phyloP scores from a whole-genome alignment of 2,329 filamentous ascomycete species.

The Microsporum canis region DNA sequence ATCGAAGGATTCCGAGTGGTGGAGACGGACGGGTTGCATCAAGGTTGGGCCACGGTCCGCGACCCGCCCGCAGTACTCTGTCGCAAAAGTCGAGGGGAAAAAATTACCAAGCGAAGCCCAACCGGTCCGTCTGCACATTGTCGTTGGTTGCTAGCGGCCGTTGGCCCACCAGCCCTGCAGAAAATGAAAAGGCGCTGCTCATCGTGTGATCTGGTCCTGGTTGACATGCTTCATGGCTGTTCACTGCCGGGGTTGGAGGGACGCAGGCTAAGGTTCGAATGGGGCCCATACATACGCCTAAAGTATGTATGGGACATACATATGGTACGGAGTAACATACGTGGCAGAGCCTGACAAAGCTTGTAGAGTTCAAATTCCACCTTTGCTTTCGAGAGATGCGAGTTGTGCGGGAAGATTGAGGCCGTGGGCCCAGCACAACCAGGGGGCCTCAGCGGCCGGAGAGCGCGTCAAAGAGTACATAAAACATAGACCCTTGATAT shows the following conservation, averaged over 20 bases:
- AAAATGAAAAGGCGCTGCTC: neutral
- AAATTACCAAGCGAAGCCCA: neutral
- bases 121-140: neutral
- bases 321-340: neutral
- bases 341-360: neutral
- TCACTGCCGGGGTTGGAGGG: neutral
- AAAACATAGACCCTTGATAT: too few relatives aligned
- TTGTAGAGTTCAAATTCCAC: neutral
- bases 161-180: neutral
- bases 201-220: neutral
- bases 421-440: neutral
- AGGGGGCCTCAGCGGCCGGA: too few relatives aligned
- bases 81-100: neutral
- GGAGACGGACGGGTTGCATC: neutral
- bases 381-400: neutral
- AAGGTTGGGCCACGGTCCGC: neutral
- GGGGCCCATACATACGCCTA: neutral
- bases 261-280: too few relatives aligned
- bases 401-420: neutral
- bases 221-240: neutral
- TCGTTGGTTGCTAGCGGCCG: neutral
- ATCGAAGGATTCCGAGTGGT: neutral
- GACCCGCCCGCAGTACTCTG: neutral
- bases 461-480: too few relatives aligned
- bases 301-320: too few relatives aligned